Evolutionary conservation across 352 stramenopile genomes (phyloP), one percentile per base, ranked within the genome.

Genomic region (Pythium pyrilobum): DNA sequence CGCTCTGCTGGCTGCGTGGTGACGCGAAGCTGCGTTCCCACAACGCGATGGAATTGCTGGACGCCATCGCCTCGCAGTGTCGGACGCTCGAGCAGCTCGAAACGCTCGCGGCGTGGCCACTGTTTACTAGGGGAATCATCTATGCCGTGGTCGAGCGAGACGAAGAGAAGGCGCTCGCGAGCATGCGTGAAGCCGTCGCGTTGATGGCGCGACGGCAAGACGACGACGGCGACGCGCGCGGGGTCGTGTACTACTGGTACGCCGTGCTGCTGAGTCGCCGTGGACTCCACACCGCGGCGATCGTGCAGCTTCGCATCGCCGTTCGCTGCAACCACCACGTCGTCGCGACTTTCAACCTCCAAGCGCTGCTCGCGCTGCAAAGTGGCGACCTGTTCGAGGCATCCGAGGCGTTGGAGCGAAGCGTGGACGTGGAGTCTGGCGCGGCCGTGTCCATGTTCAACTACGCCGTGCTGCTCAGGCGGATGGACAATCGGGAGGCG

Each of bases 391-490:
- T 64, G 8, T 52, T 77, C 31, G 65, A 72, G 16, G 77, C 78
- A 1, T 59, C 69, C 0, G 54, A 70, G 29, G 53, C 72, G 11
- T 59, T 93, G 44, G 68, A 86, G 48, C 69, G 77, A 5, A 59
- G 68, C n/a, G 46, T 93, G 29, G 72, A 79, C 33, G 64, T 92
- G 18, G 72, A 90, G 12, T 67, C 69, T 44, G 59, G 59, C 10
- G 58, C 85, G n/a, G 63, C 63, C 0, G 42, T 51, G 10, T 69
- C 77, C 10, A 62, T 92, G 39, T 81, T 84, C 44, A 88, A 93
- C 56, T 88, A 90, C 40, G 73, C 78, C 0, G 46, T 85, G 31
- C 64, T 92, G 31, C 70, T 93, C 38, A 64, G 72, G 13, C 43
- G 37, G 0, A 77, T 89, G 67, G 47, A 37, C 11, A 81, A 77